These are phyloP conservation scores for Silene noctiflora DNA, from an alignment of 179 eudicot genomes.

Conservation along the genomic window DNA sequence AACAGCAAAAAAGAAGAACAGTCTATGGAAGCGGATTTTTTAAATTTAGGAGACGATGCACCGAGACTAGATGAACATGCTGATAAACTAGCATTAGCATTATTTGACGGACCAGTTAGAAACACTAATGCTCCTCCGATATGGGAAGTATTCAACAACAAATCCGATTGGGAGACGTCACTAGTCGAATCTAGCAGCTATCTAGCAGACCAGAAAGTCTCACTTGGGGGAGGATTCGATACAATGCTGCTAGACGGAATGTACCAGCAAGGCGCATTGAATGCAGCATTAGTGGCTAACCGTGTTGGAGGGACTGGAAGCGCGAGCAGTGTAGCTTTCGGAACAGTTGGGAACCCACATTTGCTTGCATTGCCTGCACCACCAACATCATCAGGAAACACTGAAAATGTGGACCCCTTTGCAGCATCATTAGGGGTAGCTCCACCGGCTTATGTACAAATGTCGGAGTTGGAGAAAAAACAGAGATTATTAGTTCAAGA, in stretches of 20 bases:
- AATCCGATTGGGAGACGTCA: conserved; percentile 70
- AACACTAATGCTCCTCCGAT: conserved; percentile 26
- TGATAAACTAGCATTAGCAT: conserved; percentile 58
- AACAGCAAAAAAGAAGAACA: conserved; percentile 13
- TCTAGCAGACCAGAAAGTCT: conserved; percentile 52
- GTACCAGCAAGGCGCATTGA: conserved; percentile 55
- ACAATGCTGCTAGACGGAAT: conserved; percentile 65
- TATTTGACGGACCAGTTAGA: conserved; percentile 46
- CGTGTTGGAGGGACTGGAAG: conserved; percentile 56
- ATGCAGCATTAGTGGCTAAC: conserved; percentile 38
- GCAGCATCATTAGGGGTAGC: conserved; percentile 64
- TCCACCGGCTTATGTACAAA: conserved; percentile 83
- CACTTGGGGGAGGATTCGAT: conserved; percentile 67
- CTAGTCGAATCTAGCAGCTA: conserved; percentile 67
- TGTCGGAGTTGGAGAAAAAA: conserved; percentile 83
- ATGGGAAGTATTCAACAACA: conserved; percentile 63
- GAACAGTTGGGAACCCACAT: conserved; percentile 54
- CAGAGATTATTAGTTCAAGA: conserved; percentile 64
- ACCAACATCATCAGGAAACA: conserved; percentile 20
- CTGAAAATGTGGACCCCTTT: conserved; percentile 48
- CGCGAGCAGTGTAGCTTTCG: conserved; percentile 74
- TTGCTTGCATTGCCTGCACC: conserved; percentile 76
- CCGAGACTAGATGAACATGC: conserved; percentile 41
- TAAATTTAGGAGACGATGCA: conserved; percentile 56
- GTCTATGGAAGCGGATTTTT: conserved; percentile 43